These are phyloP conservation scores for Sporothrix brasiliensis DNA, from an alignment of 2,329 filamentous ascomycete species.

Conservation along the genomic window DNA sequence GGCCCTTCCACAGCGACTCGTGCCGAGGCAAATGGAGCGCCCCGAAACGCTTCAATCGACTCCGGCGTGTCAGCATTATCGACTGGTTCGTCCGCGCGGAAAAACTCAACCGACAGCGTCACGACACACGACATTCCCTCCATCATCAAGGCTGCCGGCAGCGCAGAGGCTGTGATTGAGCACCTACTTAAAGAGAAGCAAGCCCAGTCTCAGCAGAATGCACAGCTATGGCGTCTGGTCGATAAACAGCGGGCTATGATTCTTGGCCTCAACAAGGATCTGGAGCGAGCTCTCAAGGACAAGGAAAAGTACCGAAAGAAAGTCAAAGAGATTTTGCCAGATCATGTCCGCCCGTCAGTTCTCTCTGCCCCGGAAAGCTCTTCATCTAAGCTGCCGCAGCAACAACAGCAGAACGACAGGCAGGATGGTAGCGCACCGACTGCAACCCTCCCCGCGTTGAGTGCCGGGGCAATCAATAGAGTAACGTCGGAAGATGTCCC, in stretches of 20 bases:
- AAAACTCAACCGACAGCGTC: constrained; percentile 59
- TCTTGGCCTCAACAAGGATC: constrained; percentile 87
- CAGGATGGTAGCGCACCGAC: not conserved
- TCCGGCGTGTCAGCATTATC: constrained; percentile 84
- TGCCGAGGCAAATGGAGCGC: constrained; percentile 49
- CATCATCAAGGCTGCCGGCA: constrained; percentile 82
- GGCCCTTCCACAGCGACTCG: constrained; percentile 49
- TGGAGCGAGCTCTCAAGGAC: constrained; percentile 87
- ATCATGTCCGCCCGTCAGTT: constrained; percentile 36
- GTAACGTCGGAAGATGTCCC: not conserved
- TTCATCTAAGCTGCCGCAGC: too few species aligned
- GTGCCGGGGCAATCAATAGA: not conserved
- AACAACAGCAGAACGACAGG: not conserved
- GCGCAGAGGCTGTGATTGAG: constrained; percentile 83
- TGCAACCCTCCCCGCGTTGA: not conserved
- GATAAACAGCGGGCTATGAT: constrained; percentile 97
- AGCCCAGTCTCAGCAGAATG: constrained; percentile 83
- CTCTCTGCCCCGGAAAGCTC: constrained; percentile 30
- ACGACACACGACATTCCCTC: constrained; percentile 74
- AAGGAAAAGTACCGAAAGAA: constrained; percentile 93
- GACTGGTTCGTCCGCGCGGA: constrained; percentile 59
- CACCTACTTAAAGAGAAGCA: constrained; percentile 91
- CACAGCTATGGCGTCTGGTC: constrained; percentile 90
- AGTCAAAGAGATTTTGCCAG: constrained; percentile 70
- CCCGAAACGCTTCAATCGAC: constrained; percentile 86